Evolutionary conservation across 345 rosid genomes (phyloP).

Genomic region (Ceriops tagal): DNA sequence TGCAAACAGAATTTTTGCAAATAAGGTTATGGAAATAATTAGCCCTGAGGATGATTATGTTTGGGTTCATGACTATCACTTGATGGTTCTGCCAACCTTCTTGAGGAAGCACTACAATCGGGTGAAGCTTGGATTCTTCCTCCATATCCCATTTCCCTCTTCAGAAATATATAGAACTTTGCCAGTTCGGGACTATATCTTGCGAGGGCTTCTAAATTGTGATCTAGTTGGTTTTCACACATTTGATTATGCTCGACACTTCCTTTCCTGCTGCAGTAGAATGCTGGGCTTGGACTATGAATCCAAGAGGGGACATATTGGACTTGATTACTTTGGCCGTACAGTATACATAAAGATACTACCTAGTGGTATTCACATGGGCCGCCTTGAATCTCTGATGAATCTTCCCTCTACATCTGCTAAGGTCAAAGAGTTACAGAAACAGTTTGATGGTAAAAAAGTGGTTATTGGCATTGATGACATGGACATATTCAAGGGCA

Average conservation of each 20-base stretch:
- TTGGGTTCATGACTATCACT: constrained; percentile 80
- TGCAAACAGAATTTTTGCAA: constrained; percentile 74
- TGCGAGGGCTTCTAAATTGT: constrained; percentile 67
- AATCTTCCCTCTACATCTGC: constrained; percentile 55
- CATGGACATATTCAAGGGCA: constrained; percentile 85
- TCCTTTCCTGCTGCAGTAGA: constrained; percentile 75
- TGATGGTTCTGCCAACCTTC: constrained; percentile 81
- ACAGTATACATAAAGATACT: constrained; percentile 67
- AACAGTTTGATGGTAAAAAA: constrained; percentile 56
- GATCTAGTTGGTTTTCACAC: constrained; percentile 82
- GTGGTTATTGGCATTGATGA: constrained; percentile 74
- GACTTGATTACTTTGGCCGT: constrained; percentile 81
- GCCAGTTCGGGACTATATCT: constrained; percentile 64
- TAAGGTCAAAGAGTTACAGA: constrained; percentile 55
- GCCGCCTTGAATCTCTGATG: constrained; percentile 64
- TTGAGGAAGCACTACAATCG: constrained; percentile 66
- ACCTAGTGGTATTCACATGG: constrained; percentile 75
- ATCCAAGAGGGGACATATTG: constrained; percentile 80
- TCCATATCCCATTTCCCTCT: constrained; percentile 79
- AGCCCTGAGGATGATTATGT: constrained; percentile 71
- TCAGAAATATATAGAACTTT: constrained; percentile 74
- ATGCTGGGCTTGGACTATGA: constrained; percentile 85
- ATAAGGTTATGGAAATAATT: constrained; percentile 77
- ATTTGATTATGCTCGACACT: constrained; percentile 77
- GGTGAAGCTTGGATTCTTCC: constrained; percentile 74